phyloP scores from a whole-genome alignment of 2,329 filamentous ascomycete species.

The Emergomyces africanus region DNA sequence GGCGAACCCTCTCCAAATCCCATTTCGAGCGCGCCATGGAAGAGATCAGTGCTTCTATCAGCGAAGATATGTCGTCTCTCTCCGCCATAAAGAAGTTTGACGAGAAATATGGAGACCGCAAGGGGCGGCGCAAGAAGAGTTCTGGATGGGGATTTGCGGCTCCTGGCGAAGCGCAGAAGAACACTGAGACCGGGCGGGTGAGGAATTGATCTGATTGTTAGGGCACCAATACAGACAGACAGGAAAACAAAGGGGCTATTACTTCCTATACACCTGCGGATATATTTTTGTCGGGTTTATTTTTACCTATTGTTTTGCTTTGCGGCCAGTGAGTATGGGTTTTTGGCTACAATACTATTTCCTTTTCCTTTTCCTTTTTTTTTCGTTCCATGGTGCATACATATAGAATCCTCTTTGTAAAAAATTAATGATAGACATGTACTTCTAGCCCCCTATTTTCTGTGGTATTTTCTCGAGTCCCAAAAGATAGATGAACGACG shows the following conservation, averaged over 20 bases:
- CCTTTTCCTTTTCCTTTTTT: neutral
- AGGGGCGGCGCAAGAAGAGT: conserved; percentile 50
- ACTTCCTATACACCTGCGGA: neutral
- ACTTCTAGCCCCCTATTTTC: neutral
- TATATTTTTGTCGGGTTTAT: neutral
- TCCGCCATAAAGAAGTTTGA: conserved; percentile 88
- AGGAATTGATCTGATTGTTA: conserved; percentile 7
- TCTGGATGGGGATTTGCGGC: conserved; percentile 36
- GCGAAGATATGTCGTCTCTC: conserved; percentile 81
- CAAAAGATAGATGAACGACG: neutral
- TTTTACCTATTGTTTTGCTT: neutral
- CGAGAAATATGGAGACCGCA: conserved; percentile 80
- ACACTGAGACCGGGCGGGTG: conserved; percentile 10
- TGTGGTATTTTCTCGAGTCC: neutral
- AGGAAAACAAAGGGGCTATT: neutral
- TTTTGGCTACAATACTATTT: too few relatives aligned
- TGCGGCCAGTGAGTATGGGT: neutral
- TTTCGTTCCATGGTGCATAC: neutral
- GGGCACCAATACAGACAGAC: neutral
- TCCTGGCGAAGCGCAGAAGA: conserved; percentile 4
- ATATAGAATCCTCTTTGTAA: conserved; percentile 1
- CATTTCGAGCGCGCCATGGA: conserved; percentile 80
- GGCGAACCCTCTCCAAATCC: conserved; percentile 48
- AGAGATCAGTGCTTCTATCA: conserved; percentile 86
- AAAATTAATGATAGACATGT: conserved; percentile 2